These are phyloP conservation scores for Monilinia aucupariae DNA, from an alignment of 2,329 filamentous ascomycete genomes.

Conservation along the genomic window DNA sequence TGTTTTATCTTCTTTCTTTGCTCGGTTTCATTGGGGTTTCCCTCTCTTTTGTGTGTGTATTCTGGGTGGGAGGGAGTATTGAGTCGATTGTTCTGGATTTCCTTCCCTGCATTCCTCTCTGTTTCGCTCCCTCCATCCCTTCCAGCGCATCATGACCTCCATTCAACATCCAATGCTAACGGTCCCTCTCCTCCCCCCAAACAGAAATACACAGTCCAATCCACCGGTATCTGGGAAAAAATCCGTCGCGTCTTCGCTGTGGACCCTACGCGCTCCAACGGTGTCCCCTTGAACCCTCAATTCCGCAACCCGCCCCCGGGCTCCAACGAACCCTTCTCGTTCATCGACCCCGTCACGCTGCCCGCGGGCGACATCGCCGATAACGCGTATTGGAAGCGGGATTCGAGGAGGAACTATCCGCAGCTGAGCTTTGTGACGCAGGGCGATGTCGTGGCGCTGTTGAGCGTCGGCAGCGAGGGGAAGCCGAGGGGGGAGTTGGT, in stretches of 20 bases:
- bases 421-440: constrained; percentile 74
- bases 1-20: constrained; percentile 23
- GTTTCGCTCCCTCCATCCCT: constrained; percentile 8
- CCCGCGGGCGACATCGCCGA: constrained; percentile 85
- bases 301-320: constrained; percentile 84
- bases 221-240: constrained; percentile 78
- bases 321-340: constrained; percentile 60
- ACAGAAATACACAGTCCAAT: constrained; percentile 95
- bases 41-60: no score
- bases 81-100: no score
- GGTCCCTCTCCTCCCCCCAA: no score
- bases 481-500: constrained; percentile 78
- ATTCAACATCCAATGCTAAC: constrained; percentile 22
- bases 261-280: constrained; percentile 83
- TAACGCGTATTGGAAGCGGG: constrained; percentile 96
- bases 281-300: constrained; percentile 86
- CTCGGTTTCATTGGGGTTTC: not conserved
- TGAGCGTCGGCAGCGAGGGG: constrained; percentile 77
- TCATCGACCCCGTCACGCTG: constrained; percentile 76
- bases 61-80: no score
- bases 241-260: constrained; percentile 74
- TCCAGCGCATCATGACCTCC: constrained; percentile 14
- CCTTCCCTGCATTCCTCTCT: no score
- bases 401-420: constrained; percentile 77
- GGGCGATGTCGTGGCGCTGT: constrained; percentile 75